Conservation (phyloP, 768 basidiomycete species). For the Astraeus odoratus region DNA sequence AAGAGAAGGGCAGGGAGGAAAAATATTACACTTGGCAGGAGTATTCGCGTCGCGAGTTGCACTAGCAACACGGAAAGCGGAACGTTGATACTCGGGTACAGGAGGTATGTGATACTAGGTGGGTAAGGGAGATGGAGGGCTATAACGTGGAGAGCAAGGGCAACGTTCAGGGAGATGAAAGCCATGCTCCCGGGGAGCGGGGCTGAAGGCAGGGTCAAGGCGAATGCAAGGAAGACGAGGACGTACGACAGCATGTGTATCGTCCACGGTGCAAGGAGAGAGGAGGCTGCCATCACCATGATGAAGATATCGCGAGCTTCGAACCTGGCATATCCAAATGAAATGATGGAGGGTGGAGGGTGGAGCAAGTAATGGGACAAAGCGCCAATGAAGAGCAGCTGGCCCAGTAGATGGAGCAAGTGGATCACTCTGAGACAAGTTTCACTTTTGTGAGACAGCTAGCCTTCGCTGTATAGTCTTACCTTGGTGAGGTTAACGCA, state of each 20-base stretch:
- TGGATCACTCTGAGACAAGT: conserved; percentile 34
- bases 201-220: conserved; percentile 33
- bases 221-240: conserved; percentile 36
- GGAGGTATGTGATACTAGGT: conserved; percentile 40
- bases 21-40: conserved; percentile 36
- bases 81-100: conserved; percentile 32
- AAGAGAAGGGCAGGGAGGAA: conserved; percentile 45
- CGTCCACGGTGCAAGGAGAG: conserved; percentile 28
- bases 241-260: conserved; percentile 28
- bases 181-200: conserved; percentile 35
- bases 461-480: conserved; percentile 6
- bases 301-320: conserved; percentile 33
- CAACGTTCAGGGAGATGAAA: conserved; percentile 37
- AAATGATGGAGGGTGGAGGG: conserved; percentile 32
- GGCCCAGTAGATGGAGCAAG: conserved; percentile 34
- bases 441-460: neutral
- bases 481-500: conserved; percentile 42
- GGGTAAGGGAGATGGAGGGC: conserved; percentile 39
- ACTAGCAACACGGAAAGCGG: conserved; percentile 40
- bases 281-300: conserved; percentile 33
- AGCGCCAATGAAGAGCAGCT: conserved; percentile 34
- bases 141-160: conserved; percentile 32
- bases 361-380: conserved; percentile 36
- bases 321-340: conserved; percentile 11
- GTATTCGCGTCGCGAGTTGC: conserved; percentile 30